phyloP scores from a whole-genome alignment of 169 alveolate genomes.

The Plasmodium inui region DNA sequence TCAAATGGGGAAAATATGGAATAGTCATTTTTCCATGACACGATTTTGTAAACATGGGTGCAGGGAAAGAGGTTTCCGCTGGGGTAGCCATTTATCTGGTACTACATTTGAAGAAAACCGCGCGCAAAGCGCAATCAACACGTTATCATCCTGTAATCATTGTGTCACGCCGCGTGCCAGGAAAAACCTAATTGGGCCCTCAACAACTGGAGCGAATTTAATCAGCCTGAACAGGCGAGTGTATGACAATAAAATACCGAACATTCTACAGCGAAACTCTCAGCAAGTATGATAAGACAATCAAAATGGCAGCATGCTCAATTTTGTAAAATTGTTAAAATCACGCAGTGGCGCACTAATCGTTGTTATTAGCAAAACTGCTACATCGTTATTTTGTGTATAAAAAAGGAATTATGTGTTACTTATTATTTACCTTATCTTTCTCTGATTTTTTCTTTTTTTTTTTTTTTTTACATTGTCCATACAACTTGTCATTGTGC shows the following conservation, averaged over 20 bases:
- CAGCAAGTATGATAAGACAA: not conserved
- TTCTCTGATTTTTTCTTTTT: constrained; percentile 1
- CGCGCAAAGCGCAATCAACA: not conserved
- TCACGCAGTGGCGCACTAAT: not conserved
- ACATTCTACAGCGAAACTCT: not conserved
- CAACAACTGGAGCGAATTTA: not conserved
- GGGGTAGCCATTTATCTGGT: not conserved
- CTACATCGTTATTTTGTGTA: not conserved
- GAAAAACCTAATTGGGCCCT: not conserved
- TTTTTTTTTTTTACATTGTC: constrained; percentile 15
- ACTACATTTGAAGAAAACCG: not conserved
- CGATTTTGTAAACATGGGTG: not conserved
- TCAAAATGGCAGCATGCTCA: not conserved
- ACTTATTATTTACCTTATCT: not conserved
- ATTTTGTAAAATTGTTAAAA: not conserved
- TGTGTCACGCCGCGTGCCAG: not conserved
- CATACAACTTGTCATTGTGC: constrained; percentile 21
- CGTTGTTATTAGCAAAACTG: not conserved
- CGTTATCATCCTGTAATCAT: not conserved
- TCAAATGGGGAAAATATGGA: not conserved
- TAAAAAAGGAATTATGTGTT: not conserved
- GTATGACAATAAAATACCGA: not conserved
- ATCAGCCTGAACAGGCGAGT: not conserved
- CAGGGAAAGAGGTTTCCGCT: not conserved
- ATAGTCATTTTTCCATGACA: not conserved